Base-by-base conservation (phyloP, 441 rosid genomes). In the Erodium texanum region DNA sequence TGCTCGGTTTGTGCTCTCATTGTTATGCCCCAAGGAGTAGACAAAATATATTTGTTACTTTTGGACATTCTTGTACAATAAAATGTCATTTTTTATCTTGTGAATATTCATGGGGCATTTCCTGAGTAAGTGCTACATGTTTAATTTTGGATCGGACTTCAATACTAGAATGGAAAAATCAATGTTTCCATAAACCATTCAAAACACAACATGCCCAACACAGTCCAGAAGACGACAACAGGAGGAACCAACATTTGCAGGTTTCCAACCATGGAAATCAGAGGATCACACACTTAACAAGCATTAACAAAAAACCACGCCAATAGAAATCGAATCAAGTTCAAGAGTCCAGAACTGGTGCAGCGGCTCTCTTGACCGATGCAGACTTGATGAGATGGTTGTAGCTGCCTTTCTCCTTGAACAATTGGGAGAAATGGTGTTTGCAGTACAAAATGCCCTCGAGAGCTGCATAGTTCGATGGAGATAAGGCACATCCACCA, bases 401-500 rank as follows among this genome's bases (percentile, higher is more conserved):
- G 82, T 88, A 92, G 82, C 92, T 92, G 52, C 98, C 98, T 70
- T 89, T 92, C 85, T 94, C 98, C 85, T 87, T 89, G 52, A 45
- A 45, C 16, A 45, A 11, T 36, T 36, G 41, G 10, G 41, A 36
- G 41, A 36, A 36, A 36, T 94, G 99, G 67, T 88, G 97, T 65
- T 94, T 94, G 82, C 99, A 94, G 68, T 94, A 94, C 72, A 94
- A 71, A 58, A 89, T 80, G 24, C 99, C 99, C 58, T 94, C 96
- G 0, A 94, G 89, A 8, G 99, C 99, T 22, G 99, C 99, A 52
- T 94, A 94, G 66, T 84, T 92, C 11, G 99, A 94, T 18, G 97
- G 98, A 19, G 90, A 81, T 27, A 94, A 58, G 8, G 99, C 74
- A 68, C 99, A 92, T 29, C 99, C 99, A 64, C 98, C 96, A 7